Evolutionary conservation across 345 rosid genomes (phyloP).

Genomic region (Gossypium mustelinum): DNA sequence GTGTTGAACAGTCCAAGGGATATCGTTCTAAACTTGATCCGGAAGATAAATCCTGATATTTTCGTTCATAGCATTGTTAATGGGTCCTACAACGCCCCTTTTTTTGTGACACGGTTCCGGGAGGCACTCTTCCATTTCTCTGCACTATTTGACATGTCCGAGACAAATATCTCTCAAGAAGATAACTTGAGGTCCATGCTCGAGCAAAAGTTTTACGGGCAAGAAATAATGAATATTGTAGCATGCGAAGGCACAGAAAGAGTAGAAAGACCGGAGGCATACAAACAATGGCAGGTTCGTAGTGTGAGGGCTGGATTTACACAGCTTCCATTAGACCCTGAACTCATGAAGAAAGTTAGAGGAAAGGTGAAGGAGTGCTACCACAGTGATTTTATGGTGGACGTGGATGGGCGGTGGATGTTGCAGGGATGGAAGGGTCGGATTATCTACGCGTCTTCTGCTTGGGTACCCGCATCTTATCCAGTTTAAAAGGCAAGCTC

Average conservation of each 20-base stretch:
- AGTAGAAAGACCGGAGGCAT: conserved; percentile 49
- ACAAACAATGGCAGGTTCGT: conserved; percentile 53
- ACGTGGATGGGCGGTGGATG: conserved; percentile 43
- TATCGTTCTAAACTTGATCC: conserved; percentile 25
- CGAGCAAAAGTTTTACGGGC: conserved; percentile 34
- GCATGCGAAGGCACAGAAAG: conserved; percentile 49
- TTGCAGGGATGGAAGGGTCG: conserved; percentile 61
- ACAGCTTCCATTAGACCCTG: conserved; percentile 35
- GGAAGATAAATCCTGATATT: conserved; percentile 36
- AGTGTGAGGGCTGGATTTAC: conserved; percentile 43
- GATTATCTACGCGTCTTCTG: conserved; percentile 31
- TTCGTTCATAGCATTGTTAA: conserved; percentile 26
- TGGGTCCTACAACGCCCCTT: conserved; percentile 43
- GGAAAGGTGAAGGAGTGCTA: conserved; percentile 22
- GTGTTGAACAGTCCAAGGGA: conserved; percentile 36
- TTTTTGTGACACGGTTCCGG: conserved; percentile 41
- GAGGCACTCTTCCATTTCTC: conserved; percentile 48
- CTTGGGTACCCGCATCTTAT: conserved; percentile 38
- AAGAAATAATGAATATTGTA: conserved; percentile 34
- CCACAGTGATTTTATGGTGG: conserved; percentile 48
- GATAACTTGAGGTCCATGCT: conserved; percentile 27
- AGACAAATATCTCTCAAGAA: conserved; percentile 28
- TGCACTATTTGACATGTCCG: conserved; percentile 33
- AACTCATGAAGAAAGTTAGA: conserved; percentile 24
- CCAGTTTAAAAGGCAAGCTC: not conserved